These are phyloP conservation scores for Eimeria praecox DNA, from an alignment of 169 alveolate genomes.

Conservation along the genomic window DNA sequence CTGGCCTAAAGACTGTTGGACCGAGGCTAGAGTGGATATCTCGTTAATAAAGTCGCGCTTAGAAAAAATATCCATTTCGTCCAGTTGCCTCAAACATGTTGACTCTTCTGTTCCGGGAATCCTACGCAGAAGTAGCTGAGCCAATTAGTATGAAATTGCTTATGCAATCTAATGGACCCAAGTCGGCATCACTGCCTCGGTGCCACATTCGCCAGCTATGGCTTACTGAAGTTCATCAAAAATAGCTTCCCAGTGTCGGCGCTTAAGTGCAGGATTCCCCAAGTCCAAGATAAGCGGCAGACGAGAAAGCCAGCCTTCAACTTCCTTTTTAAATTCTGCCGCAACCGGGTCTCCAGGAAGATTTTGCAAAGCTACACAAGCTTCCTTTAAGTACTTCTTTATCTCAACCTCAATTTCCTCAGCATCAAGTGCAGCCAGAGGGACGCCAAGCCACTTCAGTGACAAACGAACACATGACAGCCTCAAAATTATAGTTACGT, in stretches of 20 bases:
- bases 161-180: not conserved
- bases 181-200: not conserved
- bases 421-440: conserved; percentile 60
- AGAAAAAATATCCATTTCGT: conserved; percentile 83
- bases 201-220: not conserved
- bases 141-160: not conserved
- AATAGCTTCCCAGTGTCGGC: conserved; percentile 89
- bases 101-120: conserved; percentile 67
- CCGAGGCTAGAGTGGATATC: conserved; percentile 89
- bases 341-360: conserved; percentile 81
- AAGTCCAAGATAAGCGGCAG: conserved; percentile 87
- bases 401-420: conserved; percentile 61
- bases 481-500: not conserved
- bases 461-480: not conserved
- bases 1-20: conserved; percentile 89
- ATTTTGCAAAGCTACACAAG: conserved; percentile 68
- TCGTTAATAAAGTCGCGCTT: conserved; percentile 86
- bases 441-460: conserved; percentile 61
- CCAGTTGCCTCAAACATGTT: conserved; percentile 81
- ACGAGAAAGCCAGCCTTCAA: conserved; percentile 85
- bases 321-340: conserved; percentile 83
- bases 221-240: conserved; percentile 79
- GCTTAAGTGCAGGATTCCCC: conserved; percentile 89
- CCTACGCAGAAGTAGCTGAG: conserved; percentile 2
- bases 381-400: conserved; percentile 57